Conservation (phyloP, 768 basidiomycete species). For the Chiua virens region DNA sequence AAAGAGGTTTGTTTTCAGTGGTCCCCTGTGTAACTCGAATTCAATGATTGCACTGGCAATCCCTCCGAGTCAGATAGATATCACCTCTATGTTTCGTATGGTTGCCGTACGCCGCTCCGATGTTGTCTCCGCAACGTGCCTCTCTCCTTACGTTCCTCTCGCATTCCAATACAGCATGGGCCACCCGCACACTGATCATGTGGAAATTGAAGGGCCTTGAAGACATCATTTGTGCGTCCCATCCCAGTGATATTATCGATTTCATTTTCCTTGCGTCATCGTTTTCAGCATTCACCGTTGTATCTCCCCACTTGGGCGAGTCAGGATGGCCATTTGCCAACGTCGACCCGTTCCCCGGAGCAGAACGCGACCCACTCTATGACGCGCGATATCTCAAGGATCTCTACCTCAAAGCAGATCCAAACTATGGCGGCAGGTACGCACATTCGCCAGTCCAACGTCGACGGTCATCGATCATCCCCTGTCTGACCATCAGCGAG, state of each 20-base stretch:
- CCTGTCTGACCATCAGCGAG: too few species aligned
- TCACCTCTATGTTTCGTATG: slow-evolving; percentile 85
- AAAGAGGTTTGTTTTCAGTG: slow-evolving; percentile 55
- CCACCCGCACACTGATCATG: slow-evolving; percentile 84
- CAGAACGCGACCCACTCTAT: slow-evolving; percentile 78
- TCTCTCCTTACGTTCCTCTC: too few species aligned
- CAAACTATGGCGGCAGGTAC: slow-evolving; percentile 69
- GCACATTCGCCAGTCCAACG: slow-evolving; percentile 15
- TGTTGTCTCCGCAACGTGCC: too few species aligned
- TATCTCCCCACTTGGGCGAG: slow-evolving; percentile 83
- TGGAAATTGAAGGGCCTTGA: slow-evolving; percentile 93
- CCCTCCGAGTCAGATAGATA: slow-evolving; percentile 69
- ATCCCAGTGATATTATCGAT: neutral
- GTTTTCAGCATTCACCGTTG: slow-evolving; percentile 65
- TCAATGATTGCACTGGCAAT: too few species aligned
- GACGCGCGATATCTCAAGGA: slow-evolving; percentile 74
- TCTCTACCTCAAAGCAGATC: slow-evolving; percentile 76
- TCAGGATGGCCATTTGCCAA: slow-evolving; percentile 87
- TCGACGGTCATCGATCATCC: neutral
- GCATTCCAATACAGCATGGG: slow-evolving; percentile 70
- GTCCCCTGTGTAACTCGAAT: neutral
- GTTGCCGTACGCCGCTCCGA: slow-evolving; percentile 64
- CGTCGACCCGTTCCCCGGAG: slow-evolving; percentile 64
- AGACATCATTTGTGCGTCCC: slow-evolving; percentile 65
- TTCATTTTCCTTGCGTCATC: neutral